These are phyloP conservation scores for Leccinum rimulosum DNA, from an alignment of 768 basidiomycete genomes.

Conservation along the genomic window DNA sequence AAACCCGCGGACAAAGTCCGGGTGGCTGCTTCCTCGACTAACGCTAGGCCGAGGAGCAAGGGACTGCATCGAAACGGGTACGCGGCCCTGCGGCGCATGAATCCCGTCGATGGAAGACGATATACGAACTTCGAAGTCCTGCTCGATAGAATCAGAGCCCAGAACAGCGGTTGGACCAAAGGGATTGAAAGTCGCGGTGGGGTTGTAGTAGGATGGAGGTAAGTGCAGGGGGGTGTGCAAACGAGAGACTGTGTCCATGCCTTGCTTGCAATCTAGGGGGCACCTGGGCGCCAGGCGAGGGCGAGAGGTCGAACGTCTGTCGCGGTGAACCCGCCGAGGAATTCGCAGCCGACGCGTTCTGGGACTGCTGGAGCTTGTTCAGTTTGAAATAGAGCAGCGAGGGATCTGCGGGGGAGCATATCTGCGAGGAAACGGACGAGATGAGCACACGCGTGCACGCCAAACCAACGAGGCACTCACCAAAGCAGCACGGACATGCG, in stretches of 20 bases:
- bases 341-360: conserved; percentile 46
- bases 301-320: conserved; percentile 48
- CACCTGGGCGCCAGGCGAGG: conserved; percentile 47
- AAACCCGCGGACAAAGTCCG: conserved; percentile 79
- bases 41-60: conserved; percentile 42
- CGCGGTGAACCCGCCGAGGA: conserved; percentile 69
- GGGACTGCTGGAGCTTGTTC: conserved; percentile 78
- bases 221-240: conserved; percentile 50
- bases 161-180: conserved; percentile 59
- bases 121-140: conserved; percentile 23
- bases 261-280: conserved; percentile 46
- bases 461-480: conserved; percentile 45
- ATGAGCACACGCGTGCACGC: conserved; percentile 13
- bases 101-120: conserved; percentile 33
- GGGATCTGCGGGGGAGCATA: conserved; percentile 89
- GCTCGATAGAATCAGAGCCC: conserved; percentile 47
- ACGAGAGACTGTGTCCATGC: conserved; percentile 74
- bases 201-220: conserved; percentile 34
- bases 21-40: conserved; percentile 49
- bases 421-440: conserved; percentile 41
- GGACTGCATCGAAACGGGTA: conserved; percentile 44
- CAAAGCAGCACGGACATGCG: conserved; percentile 81
- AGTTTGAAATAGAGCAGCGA: conserved; percentile 78
- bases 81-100: conserved; percentile 55
- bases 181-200: conserved; percentile 53